phyloP scores from a whole-genome alignment of 139 green algal genomes.

The Picochlorum sp. region DNA sequence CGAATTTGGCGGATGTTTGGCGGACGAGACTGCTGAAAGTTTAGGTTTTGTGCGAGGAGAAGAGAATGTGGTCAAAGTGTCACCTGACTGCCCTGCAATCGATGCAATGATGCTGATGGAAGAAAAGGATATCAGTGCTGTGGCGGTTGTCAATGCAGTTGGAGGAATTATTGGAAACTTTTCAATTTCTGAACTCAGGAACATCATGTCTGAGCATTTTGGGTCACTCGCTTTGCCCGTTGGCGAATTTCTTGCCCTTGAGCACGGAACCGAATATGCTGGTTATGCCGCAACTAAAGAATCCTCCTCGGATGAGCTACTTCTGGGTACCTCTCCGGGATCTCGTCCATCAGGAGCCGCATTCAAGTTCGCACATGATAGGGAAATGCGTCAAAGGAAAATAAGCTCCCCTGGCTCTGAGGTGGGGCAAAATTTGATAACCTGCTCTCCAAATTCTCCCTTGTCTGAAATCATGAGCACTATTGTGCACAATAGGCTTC shows the following conservation, averaged over 20 bases:
- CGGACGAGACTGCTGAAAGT: conserved; percentile 26
- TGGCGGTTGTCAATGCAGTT: conserved; percentile 39
- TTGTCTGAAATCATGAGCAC: conserved; percentile 51
- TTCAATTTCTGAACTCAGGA: conserved; percentile 47
- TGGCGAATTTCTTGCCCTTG: conserved; percentile 72
- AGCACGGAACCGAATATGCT: conserved; percentile 52
- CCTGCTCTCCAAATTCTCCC: conserved; percentile 27
- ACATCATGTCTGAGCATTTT: conserved; percentile 49
- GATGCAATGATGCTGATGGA: conserved; percentile 52
- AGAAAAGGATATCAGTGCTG: conserved; percentile 23
- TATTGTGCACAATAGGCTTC: conserved; percentile 50
- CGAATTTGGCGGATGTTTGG: conserved; percentile 28
- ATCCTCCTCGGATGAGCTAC: not conserved
- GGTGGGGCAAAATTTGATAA: conserved; percentile 55
- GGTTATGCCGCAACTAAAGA: conserved; percentile 31
- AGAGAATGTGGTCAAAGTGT: conserved; percentile 30
- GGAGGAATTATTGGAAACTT: conserved; percentile 54
- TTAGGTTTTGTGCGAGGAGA: conserved; percentile 38
- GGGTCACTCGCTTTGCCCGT: conserved; percentile 69
- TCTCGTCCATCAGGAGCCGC: conserved; percentile 13
- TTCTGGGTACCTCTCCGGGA: not conserved
- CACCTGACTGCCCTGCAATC: conserved; percentile 43
- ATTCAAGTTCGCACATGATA: conserved; percentile 37
- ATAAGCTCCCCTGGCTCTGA: conserved; percentile 39
- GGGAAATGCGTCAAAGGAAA: conserved; percentile 23